Evolutionary conservation across 2,329 filamentous ascomycete species (phyloP).

Genomic region (Rutstroemia sp.): DNA sequence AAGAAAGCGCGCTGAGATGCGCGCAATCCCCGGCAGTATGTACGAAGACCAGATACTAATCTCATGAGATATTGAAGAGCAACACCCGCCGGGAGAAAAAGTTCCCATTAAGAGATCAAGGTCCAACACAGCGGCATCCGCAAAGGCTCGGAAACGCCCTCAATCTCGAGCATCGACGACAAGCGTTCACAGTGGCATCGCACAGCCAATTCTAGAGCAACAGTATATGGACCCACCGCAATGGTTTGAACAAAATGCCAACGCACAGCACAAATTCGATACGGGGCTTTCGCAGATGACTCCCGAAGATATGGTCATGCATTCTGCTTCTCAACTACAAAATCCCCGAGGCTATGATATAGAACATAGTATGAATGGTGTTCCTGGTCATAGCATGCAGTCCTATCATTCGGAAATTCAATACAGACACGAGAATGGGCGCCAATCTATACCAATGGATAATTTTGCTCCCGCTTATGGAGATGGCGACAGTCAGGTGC

Average conservation of each 20-base stretch:
- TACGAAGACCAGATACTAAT: slow-evolving; percentile 17
- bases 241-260: slow-evolving; percentile 26
- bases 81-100: slow-evolving; percentile 24
- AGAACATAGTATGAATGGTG: slow-evolving; percentile 42
- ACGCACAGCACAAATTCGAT: slow-evolving; percentile 24
- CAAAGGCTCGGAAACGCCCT: slow-evolving; percentile 35
- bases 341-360: slow-evolving; percentile 41
- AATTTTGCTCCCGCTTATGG: slow-evolving; percentile 48
- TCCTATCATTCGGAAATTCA: slow-evolving; percentile 36
- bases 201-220: slow-evolving; percentile 26
- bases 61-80: slow-evolving; percentile 19
- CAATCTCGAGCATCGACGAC: slow-evolving; percentile 41
- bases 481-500: slow-evolving; percentile 51
- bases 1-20: slow-evolving; percentile 3
- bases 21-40: not conserved
- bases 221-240: slow-evolving; percentile 24
- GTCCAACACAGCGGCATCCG: slow-evolving; percentile 38
- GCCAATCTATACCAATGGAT: slow-evolving; percentile 48
- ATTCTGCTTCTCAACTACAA: slow-evolving; percentile 49
- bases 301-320: slow-evolving; percentile 52
- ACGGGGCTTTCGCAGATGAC: slow-evolving; percentile 36
- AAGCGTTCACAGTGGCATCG: slow-evolving; percentile 34
- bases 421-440: slow-evolving; percentile 30
- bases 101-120: slow-evolving; percentile 36
- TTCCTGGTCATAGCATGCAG: slow-evolving; percentile 37